Evolutionary conservation across 192 early-diverging fungal species (phyloP).

Genomic region (Coemansia sp.): DNA sequence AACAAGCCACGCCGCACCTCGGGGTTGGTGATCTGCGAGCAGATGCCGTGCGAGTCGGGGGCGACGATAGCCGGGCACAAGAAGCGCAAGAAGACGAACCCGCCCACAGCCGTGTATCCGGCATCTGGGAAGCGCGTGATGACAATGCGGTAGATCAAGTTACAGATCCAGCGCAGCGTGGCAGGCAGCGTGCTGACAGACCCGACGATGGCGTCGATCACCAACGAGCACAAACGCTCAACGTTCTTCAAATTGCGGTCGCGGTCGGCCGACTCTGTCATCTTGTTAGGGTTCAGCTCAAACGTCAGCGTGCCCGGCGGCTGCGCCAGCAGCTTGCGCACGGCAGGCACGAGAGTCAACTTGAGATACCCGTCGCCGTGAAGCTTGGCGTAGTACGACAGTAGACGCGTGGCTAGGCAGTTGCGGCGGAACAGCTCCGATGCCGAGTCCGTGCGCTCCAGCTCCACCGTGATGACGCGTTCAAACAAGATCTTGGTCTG

Average conservation of each 20-base stretch:
- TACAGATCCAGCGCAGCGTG: slow-evolving; percentile 80
- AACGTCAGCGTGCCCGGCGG: slow-evolving; percentile 76
- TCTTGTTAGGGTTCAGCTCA: slow-evolving; percentile 86
- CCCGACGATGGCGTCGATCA: slow-evolving; percentile 85
- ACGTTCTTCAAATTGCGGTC: slow-evolving; percentile 81
- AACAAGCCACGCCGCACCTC: slow-evolving; percentile 87
- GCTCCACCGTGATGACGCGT: slow-evolving; percentile 82
- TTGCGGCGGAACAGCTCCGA: slow-evolving; percentile 92
- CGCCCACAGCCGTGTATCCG: slow-evolving; percentile 86
- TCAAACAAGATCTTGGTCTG: slow-evolving; percentile 76
- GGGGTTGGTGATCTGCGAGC: slow-evolving; percentile 64
- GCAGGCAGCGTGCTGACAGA: slow-evolving; percentile 72
- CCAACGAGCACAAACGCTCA: slow-evolving; percentile 69
- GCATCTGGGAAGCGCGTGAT: slow-evolving; percentile 82
- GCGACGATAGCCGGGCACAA: slow-evolving; percentile 95
- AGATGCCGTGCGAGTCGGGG: slow-evolving; percentile 81
- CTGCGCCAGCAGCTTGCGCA: slow-evolving; percentile 69
- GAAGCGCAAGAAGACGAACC: slow-evolving; percentile 95
- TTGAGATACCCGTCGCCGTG: slow-evolving; percentile 83
- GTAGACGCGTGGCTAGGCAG: slow-evolving; percentile 86
- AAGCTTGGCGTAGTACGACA: slow-evolving; percentile 82
- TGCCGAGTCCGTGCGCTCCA: slow-evolving; percentile 80
- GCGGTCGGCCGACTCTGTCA: slow-evolving; percentile 67
- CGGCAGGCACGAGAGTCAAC: slow-evolving; percentile 75
- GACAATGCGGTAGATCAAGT: slow-evolving; percentile 77